Percentiles rank a stretch among this genome's conserved stretches.
Conservation (phyloP, 306 rosid genomes). For the Luffa acutangula region DNA sequence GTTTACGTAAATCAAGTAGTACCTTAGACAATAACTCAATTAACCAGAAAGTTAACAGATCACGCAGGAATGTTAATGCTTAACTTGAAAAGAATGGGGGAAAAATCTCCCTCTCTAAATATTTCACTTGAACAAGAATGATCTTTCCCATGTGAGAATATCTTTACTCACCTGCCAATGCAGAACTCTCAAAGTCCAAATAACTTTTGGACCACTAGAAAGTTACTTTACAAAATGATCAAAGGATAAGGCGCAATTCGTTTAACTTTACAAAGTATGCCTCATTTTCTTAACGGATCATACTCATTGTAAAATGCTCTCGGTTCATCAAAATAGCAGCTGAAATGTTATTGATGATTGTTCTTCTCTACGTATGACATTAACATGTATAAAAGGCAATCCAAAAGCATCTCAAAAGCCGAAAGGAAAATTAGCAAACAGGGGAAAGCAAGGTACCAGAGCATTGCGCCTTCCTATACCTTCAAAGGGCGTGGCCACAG, state of each 20-base stretch:
- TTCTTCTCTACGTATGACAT: not conserved
- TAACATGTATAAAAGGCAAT: not conserved
- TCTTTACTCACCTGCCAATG: not conserved
- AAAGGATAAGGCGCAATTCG: not conserved
- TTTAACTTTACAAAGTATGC: not conserved
- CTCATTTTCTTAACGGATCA: not conserved
- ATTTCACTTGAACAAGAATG: not conserved
- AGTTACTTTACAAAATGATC: not conserved
- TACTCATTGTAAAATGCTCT: not conserved
- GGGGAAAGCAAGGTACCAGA: constrained; percentile 3
- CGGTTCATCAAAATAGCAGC: not conserved
- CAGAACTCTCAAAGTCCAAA: not conserved
- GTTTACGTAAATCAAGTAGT: not conserved
- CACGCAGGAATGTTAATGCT: not conserved
- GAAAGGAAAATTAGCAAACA: not conserved
- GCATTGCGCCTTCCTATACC: not conserved
- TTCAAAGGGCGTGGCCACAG: not conserved
- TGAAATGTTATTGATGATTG: not conserved
- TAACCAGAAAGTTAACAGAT: not conserved
- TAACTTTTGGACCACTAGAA: not conserved
- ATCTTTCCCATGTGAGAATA: not conserved
- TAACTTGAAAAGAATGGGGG: not conserved
- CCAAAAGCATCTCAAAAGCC: not conserved
- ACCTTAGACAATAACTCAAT: not conserved
- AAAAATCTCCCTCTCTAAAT: not conserved